Percentiles rank a stretch among this genome's conserved stretches.
Conservation (phyloP, 139 green algal genomes). For the Haematococcus lacustris region DNA sequence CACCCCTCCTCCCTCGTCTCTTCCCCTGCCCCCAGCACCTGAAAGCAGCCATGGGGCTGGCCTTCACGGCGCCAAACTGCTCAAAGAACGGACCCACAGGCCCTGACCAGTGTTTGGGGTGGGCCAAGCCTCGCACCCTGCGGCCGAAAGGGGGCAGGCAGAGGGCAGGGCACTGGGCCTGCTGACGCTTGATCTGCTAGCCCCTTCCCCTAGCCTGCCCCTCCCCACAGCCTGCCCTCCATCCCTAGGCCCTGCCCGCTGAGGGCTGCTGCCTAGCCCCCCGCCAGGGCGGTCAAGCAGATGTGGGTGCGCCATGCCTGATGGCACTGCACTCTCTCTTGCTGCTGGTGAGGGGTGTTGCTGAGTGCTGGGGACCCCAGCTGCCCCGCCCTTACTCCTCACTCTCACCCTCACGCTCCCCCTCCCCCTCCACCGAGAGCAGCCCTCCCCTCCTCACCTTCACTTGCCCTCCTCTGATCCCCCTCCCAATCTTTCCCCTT, state of each 20-base stretch:
- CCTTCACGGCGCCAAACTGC: constrained; percentile 64
- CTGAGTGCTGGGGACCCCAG: too few species aligned
- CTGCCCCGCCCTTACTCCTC: too few species aligned
- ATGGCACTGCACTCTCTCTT: too few species aligned
- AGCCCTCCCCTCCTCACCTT: too few species aligned
- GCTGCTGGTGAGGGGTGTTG: too few species aligned
- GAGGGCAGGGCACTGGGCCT: neutral
- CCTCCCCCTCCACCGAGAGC: too few species aligned
- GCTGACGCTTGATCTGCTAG: neutral
- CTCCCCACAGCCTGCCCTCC: neutral
- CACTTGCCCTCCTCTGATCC: neutral
- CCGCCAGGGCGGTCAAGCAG: neutral
- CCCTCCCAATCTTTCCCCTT: neutral
- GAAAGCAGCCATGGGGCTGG: constrained; percentile 58
- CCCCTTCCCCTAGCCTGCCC: neutral
- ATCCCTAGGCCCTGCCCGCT: neutral
- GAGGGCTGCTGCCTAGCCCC: neutral
- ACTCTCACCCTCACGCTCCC: too few species aligned
- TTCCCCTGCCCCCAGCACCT: neutral
- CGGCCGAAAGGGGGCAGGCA: neutral
- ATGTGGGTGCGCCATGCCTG: neutral
- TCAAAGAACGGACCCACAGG: constrained; percentile 50
- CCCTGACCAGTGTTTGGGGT: constrained; percentile 41
- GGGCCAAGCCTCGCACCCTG: constrained; percentile 54
- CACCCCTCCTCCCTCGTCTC: too few species aligned